Conservation (phyloP, 1,284 basidiomycete species). For the Apiotrichum montevideense region DNA sequence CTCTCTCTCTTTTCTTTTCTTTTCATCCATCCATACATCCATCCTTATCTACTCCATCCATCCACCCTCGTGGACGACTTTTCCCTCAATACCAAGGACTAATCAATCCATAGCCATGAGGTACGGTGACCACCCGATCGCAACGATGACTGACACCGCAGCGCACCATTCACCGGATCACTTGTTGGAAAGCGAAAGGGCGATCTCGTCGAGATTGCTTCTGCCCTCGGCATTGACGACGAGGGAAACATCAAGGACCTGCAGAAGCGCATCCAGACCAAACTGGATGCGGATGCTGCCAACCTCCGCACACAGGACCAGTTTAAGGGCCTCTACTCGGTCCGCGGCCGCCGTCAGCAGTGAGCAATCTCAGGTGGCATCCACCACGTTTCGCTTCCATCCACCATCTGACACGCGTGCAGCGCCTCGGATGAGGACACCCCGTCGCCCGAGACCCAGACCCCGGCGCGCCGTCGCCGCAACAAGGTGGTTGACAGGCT, state of each 20-base stretch:
- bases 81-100: no score
- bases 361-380: neutral
- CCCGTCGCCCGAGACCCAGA: slow-evolving; percentile 21
- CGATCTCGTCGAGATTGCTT: slow-evolving; percentile 40
- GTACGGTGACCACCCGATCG: no score
- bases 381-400: neutral
- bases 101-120: no score
- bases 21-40: neutral
- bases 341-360: slow-evolving; percentile 1
- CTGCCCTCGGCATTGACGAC: slow-evolving; percentile 27
- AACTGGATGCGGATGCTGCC: slow-evolving; percentile 30
- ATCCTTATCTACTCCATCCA: neutral
- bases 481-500: slow-evolving; percentile 31
- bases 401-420: neutral
- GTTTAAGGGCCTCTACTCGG: slow-evolving; percentile 41
- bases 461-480: slow-evolving; percentile 19
- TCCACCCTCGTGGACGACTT: neutral
- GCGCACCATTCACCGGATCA: slow-evolving; percentile 27
- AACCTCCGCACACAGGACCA: slow-evolving; percentile 17
- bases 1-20: no score
- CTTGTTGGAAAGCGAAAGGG: slow-evolving; percentile 34
- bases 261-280: slow-evolving; percentile 31
- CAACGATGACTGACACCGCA: no score
- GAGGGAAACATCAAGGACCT: slow-evolving; percentile 24
- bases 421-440: slow-evolving; percentile 14